Evolutionary conservation across 495 filamentous ascomycete species (phyloP).

Genomic region (Hamigera avellanea): DNA sequence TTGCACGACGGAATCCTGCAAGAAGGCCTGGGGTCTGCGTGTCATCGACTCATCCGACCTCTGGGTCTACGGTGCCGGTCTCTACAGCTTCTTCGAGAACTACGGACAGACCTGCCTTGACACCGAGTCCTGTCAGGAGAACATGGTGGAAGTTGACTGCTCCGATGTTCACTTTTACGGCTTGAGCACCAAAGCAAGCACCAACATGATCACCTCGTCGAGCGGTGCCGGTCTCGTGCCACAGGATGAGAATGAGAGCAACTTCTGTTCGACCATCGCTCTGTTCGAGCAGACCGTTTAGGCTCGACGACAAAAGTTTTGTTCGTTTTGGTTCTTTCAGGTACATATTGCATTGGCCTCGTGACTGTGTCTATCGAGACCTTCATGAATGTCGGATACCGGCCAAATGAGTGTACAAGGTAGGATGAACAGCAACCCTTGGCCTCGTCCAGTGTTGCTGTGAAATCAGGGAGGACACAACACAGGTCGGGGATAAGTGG

Average conservation of each 20-base stretch:
- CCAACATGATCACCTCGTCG: slow-evolving; percentile 65
- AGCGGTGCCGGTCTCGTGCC: slow-evolving; percentile 39
- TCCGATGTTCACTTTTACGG: slow-evolving; percentile 63
- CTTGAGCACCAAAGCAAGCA: slow-evolving; percentile 76
- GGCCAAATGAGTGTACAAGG: too few relatives aligned
- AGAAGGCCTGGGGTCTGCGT: slow-evolving; percentile 78
- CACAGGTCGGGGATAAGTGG: too few relatives aligned
- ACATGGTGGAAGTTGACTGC: slow-evolving; percentile 76
- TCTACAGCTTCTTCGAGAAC: slow-evolving; percentile 87
- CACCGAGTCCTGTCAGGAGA: slow-evolving; percentile 67
- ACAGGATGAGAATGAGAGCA: slow-evolving; percentile 55
- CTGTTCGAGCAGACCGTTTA: slow-evolving; percentile 34
- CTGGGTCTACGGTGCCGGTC: slow-evolving; percentile 63
- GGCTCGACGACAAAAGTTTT: not conserved
- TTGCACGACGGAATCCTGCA: slow-evolving; percentile 52
- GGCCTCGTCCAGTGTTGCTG: too few relatives aligned
- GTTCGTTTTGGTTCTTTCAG: too few relatives aligned
- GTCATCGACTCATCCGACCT: slow-evolving; percentile 57
- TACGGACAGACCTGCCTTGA: slow-evolving; percentile 68
- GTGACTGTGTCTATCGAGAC: too few relatives aligned
- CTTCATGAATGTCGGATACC: too few relatives aligned
- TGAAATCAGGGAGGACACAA: too few relatives aligned
- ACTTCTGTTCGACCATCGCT: slow-evolving; percentile 67
- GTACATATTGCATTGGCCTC: too few relatives aligned
- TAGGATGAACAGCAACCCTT: too few relatives aligned